phyloP scores from a whole-genome alignment of 75 land plant species.

The Cunninghamia lanceolata region DNA sequence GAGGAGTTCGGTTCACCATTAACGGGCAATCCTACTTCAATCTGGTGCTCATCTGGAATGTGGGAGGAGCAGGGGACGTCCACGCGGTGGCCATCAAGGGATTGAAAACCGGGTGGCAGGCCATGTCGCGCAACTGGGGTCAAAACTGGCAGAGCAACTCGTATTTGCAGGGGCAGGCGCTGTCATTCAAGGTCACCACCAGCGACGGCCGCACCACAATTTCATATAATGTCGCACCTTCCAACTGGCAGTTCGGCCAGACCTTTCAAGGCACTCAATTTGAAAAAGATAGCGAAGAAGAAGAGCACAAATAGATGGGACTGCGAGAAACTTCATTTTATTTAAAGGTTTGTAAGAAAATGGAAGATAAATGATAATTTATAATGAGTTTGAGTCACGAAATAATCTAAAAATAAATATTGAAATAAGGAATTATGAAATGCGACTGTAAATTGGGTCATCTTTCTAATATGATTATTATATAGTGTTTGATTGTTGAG shows the following conservation, averaged over 20 bases:
- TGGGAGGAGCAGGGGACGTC: constrained; percentile 32
- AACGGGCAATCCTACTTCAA: constrained; percentile 39
- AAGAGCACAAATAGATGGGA: too few species aligned
- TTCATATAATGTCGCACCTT: constrained; percentile 18
- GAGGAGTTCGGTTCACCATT: constrained; percentile 23
- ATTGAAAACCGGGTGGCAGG: constrained; percentile 19
- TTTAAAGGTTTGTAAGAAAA: too few species aligned
- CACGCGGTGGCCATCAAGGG: constrained; percentile 17
- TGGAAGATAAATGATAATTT: too few species aligned
- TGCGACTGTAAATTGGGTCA: too few species aligned
- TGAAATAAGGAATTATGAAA: too few species aligned
- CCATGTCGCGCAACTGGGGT: constrained; percentile 32
- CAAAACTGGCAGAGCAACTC: constrained; percentile 28
- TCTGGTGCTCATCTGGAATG: constrained; percentile 27
- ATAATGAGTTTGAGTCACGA: too few species aligned
- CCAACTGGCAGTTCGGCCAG: constrained; percentile 35
- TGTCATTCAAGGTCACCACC: constrained; percentile 34
- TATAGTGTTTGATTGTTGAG: too few species aligned
- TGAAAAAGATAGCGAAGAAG: neutral
- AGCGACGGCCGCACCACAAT: constrained; percentile 15
- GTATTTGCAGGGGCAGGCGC: constrained; percentile 21
- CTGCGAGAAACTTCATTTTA: too few species aligned
- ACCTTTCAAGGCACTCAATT: constrained; percentile 13
- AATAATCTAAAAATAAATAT: too few species aligned
- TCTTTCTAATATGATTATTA: too few species aligned